Evolutionary conservation across 1,284 basidiomycete species (phyloP).

Genomic region (Abortiporus biennis): DNA sequence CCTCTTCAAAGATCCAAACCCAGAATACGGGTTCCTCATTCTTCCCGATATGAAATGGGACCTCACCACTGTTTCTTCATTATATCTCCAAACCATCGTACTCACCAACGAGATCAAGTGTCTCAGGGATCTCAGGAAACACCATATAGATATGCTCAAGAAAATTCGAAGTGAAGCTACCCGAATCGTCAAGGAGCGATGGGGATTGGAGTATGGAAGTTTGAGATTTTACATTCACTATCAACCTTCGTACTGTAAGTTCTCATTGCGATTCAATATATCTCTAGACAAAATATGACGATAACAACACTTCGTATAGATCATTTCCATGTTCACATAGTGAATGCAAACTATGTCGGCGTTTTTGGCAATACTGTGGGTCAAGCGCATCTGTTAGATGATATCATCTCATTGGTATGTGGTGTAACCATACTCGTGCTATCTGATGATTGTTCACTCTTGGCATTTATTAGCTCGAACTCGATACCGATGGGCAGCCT

Average conservation of each 20-base stretch:
- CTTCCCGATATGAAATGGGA: conserved; percentile 97
- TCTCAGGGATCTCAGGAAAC: conserved; percentile 62
- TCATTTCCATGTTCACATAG: conserved; percentile 94
- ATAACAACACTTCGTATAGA: conserved; percentile 51
- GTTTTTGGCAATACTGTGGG: conserved; percentile 77
- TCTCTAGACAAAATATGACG: no score
- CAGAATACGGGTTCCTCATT: conserved; percentile 66
- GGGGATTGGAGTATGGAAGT: conserved; percentile 51
- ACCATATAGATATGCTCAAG: conserved; percentile 67
- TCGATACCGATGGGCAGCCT: conserved; percentile 36
- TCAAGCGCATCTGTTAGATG: conserved; percentile 91
- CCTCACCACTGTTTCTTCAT: conserved; percentile 55
- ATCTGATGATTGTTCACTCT: no score
- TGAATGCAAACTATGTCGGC: conserved; percentile 66
- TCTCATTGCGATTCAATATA: no score
- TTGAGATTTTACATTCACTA: conserved; percentile 90
- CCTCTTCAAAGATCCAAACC: conserved; percentile 55
- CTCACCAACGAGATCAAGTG: conserved; percentile 52
- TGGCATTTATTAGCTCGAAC: conserved; percentile 73
- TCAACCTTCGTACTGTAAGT: conserved; percentile 92
- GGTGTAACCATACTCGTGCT: neutral
- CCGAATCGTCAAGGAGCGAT: conserved; percentile 50
- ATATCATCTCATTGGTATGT: conserved; percentile 78
- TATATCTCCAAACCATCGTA: conserved; percentile 75
- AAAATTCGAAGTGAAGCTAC: conserved; percentile 57